Percentiles rank a stretch among this genome's conserved stretches.
Conservation (phyloP, 306 rosid species). For the Casuarina glauca region DNA sequence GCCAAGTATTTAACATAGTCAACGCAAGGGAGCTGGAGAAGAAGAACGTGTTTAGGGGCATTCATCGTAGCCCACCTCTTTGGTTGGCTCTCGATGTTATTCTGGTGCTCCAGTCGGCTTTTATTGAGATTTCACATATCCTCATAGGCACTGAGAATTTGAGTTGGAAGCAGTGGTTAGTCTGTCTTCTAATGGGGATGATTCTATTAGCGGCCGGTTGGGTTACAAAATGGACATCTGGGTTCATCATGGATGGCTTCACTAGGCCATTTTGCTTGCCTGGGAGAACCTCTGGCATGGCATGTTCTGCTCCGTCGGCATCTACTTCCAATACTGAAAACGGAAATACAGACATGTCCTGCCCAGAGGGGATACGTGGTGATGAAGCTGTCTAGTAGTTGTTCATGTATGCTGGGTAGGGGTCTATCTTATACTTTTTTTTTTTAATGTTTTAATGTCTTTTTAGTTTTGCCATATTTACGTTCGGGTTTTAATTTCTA, state of each 20-base stretch:
- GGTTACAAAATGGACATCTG: neutral
- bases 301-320: neutral
- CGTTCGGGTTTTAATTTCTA: no score
- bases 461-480: no score
- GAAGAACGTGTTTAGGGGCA: neutral
- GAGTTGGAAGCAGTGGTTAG: conserved; percentile 19
- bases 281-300: neutral
- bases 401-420: no score
- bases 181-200: conserved; percentile 12
- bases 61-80: conserved; percentile 7
- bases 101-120: conserved; percentile 12
- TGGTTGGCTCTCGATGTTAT: conserved; percentile 11
- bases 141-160: conserved; percentile 6
- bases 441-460: no score
- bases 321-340: neutral
- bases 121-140: conserved; percentile 19
- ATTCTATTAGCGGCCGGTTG: conserved; percentile 12
- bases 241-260: neutral
- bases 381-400: no score
- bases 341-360: neutral
- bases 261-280: neutral
- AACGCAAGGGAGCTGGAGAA: conserved; percentile 20
- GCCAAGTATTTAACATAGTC: conserved; percentile 25
- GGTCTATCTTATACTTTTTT: no score
- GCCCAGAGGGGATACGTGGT: neutral